A percentile compares a stretch with the other conserved stretches of the same genome.
These are phyloP conservation scores for Saprolegnia parasitica DNA, from an alignment of 352 stramenopile species.

Conservation along the genomic window DNA sequence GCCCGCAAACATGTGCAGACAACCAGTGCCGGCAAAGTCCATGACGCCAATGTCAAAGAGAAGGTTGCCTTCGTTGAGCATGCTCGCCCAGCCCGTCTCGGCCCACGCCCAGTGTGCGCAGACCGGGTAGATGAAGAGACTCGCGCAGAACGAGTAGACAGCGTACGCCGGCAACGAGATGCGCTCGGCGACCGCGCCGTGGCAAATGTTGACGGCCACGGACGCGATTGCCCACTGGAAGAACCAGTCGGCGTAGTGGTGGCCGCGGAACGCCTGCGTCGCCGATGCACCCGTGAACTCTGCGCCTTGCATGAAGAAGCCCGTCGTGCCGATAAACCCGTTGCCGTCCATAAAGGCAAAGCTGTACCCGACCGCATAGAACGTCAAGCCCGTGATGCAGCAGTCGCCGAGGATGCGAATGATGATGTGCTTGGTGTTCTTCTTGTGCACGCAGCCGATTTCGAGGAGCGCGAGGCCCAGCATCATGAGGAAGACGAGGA, in stretches of 20 bases:
- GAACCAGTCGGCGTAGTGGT: slow-evolving; percentile 46
- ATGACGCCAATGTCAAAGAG: slow-evolving; percentile 39
- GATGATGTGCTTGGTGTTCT: slow-evolving; percentile 69
- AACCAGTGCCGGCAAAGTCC: slow-evolving; percentile 61
- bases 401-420: slow-evolving; percentile 74
- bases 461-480: slow-evolving; percentile 63
- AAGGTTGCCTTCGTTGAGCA: slow-evolving; percentile 23
- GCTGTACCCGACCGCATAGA: slow-evolving; percentile 53
- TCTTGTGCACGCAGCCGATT: slow-evolving; percentile 49
- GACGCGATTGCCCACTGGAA: slow-evolving; percentile 73
- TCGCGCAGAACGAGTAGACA: slow-evolving; percentile 48
- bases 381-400: slow-evolving; percentile 49
- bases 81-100: slow-evolving; percentile 38
- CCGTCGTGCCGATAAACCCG: slow-evolving; percentile 29
- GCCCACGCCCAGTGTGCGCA: slow-evolving; percentile 51
- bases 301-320: slow-evolving; percentile 34
- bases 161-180: slow-evolving; percentile 53
- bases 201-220: slow-evolving; percentile 62
- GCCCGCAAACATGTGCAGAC: slow-evolving; percentile 67
- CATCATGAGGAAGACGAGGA: slow-evolving; percentile 64
- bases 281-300: slow-evolving; percentile 8
- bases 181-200: slow-evolving; percentile 60
- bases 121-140: slow-evolving; percentile 68
- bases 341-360: slow-evolving; percentile 39
- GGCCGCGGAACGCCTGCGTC: slow-evolving; percentile 17